These are phyloP conservation scores for Suillus subalutaceus DNA, from an alignment of 768 basidiomycete species.

Conservation along the genomic window DNA sequence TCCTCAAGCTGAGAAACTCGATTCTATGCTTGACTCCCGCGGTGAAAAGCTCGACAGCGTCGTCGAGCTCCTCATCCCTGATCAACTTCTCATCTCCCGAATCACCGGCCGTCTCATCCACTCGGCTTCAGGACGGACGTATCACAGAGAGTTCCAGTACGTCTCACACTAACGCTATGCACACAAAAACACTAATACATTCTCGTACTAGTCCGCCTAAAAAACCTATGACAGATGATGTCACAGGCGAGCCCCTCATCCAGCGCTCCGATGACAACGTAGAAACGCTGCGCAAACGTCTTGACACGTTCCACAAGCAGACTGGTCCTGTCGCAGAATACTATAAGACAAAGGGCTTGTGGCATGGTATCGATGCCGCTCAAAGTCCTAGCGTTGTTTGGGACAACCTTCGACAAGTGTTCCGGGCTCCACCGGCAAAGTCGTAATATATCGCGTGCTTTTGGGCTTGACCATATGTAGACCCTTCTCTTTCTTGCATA, in stretches of 20 bases:
- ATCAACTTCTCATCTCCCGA: slow-evolving; percentile 94
- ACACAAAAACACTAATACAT: slow-evolving; percentile 18
- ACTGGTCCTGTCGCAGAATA: slow-evolving; percentile 96
- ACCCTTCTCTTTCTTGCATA: slow-evolving; percentile 2
- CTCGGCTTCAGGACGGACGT: slow-evolving; percentile 84
- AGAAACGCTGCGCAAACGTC: slow-evolving; percentile 89
- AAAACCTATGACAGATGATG: slow-evolving; percentile 91
- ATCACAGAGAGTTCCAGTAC: slow-evolving; percentile 94
- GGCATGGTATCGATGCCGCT: slow-evolving; percentile 91
- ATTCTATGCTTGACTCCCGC: slow-evolving; percentile 80
- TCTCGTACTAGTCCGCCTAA: slow-evolving; percentile 80
- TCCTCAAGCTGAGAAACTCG: slow-evolving; percentile 94
- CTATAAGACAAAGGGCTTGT: slow-evolving; percentile 90
- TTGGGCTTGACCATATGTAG: not conserved
- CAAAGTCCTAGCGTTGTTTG: slow-evolving; percentile 93
- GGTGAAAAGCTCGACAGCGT: slow-evolving; percentile 92
- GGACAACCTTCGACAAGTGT: slow-evolving; percentile 74
- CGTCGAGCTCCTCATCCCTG: slow-evolving; percentile 89
- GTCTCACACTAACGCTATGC: slow-evolving; percentile 32
- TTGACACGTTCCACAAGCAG: slow-evolving; percentile 87
- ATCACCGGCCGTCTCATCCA: slow-evolving; percentile 97
- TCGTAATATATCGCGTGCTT: slow-evolving; percentile 17
- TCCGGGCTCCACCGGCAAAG: slow-evolving; percentile 38
- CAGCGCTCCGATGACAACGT: slow-evolving; percentile 99
- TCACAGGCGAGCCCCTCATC: slow-evolving; percentile 93